Evolutionary conservation across 345 rosid genomes (phyloP).

Genomic region (Bruguiera gymnorhiza): DNA sequence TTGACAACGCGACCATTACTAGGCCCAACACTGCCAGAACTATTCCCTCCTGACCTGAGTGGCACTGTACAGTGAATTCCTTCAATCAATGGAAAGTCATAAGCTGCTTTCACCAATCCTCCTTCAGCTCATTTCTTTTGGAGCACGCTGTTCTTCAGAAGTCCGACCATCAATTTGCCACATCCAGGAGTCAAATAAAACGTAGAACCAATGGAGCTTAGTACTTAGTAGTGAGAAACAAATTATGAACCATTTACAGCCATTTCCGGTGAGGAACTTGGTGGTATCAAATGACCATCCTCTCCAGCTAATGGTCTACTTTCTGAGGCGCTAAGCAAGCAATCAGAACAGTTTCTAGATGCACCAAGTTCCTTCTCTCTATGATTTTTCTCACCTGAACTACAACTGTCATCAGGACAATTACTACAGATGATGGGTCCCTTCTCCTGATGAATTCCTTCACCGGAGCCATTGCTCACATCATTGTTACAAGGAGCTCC

Average conservation of each 20-base stretch:
- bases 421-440: conserved; percentile 38
- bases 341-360: conserved; percentile 51
- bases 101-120: conserved; percentile 5
- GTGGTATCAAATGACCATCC: conserved; percentile 57
- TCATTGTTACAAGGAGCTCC: conserved; percentile 27
- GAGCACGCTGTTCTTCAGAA: conserved; percentile 10
- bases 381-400: conserved; percentile 49
- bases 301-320: conserved; percentile 56
- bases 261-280: conserved; percentile 88
- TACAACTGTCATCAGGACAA: conserved; percentile 26
- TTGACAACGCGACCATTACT: conserved; percentile 32
- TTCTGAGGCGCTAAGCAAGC: conserved; percentile 45
- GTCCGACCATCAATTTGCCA: conserved; percentile 9
- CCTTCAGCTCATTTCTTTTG: conserved; percentile 1
- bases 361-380: conserved; percentile 41
- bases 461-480: conserved; percentile 34
- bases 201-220: conserved; percentile 6
- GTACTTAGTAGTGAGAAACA: conserved; percentile 11
- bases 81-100: conserved; percentile 9
- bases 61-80: conserved; percentile 33
- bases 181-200: conserved; percentile 21
- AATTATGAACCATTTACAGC: conserved; percentile 83
- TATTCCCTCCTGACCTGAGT: conserved; percentile 21
- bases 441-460: conserved; percentile 28
- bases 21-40: conserved; percentile 9